Conservation (phyloP, 129 eudicot genomes). For the sunflower (Helianthus annuus) region DNA sequence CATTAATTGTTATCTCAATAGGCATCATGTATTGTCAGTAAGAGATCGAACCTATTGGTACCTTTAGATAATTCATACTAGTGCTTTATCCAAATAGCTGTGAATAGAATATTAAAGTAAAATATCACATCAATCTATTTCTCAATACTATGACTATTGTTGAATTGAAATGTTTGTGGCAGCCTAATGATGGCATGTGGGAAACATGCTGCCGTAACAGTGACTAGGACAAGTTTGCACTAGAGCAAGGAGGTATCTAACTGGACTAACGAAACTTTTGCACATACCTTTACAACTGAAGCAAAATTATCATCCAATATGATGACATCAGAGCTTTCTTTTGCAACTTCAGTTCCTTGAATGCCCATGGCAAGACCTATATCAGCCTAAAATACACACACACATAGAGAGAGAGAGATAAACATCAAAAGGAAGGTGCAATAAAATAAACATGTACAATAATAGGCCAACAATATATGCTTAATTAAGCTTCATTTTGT, state of each 20-base stretch:
- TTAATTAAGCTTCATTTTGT: slow-evolving; percentile 11
- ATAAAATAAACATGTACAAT: not conserved
- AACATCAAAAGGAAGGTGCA: not conserved
- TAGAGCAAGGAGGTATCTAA: slow-evolving; percentile 8
- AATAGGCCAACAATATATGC: not conserved
- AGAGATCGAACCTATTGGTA: not conserved
- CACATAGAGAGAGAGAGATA: not conserved
- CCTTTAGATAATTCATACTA: not conserved
- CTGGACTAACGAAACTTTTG: not conserved
- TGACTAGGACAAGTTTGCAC: not conserved
- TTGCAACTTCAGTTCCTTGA: slow-evolving; percentile 94
- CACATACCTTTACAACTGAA: slow-evolving; percentile 83
- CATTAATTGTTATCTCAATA: not conserved
- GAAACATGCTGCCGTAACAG: not conserved
- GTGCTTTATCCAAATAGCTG: not conserved
- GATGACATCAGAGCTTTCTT: slow-evolving; percentile 89
- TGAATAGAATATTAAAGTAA: not conserved
- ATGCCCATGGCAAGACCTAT: slow-evolving; percentile 98
- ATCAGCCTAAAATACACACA: slow-evolving; percentile 60
- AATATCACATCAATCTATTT: not conserved
- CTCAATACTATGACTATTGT: not conserved
- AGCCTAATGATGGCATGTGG: not conserved
- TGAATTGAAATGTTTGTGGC: not conserved
- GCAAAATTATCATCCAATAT: slow-evolving; percentile 91
- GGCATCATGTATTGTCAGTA: not conserved